A percentile compares a stretch with the other conserved stretches of the same genome.
phyloP scores from a whole-genome alignment of 768 basidiomycete genomes.

The Mycena leptocephala region DNA sequence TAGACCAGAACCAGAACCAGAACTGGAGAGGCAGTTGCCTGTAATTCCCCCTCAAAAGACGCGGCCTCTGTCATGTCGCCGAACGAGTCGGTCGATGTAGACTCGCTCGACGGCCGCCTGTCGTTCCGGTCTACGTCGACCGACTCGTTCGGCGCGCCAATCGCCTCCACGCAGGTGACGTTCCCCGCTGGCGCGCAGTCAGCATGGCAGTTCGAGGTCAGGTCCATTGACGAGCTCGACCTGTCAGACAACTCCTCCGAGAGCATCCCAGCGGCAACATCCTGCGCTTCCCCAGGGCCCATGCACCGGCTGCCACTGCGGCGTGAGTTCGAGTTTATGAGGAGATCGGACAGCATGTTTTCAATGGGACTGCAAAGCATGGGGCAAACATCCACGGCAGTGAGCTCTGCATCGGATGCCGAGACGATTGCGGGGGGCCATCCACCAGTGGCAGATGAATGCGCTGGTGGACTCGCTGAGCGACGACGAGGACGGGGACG shows the following conservation, averaged over 20 bases:
- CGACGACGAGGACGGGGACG: slow-evolving; percentile 88
- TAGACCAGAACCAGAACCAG: slow-evolving; percentile 14
- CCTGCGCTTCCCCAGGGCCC: slow-evolving; percentile 70
- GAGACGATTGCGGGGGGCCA: slow-evolving; percentile 60
- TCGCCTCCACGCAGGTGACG: slow-evolving; percentile 54
- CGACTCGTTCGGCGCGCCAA: slow-evolving; percentile 65
- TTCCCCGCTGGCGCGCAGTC: slow-evolving; percentile 58
- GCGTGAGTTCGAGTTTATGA: slow-evolving; percentile 87
- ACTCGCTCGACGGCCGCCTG: slow-evolving; percentile 39
- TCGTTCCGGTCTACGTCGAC: slow-evolving; percentile 64
- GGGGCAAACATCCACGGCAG: slow-evolving; percentile 58
- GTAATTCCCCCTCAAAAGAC: neutral
- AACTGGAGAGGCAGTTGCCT: no score
- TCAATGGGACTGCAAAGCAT: slow-evolving; percentile 85
- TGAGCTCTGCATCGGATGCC: slow-evolving; percentile 59
- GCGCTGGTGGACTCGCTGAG: slow-evolving; percentile 83
- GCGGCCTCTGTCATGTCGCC: slow-evolving; percentile 15
- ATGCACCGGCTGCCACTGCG: slow-evolving; percentile 79
- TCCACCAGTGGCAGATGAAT: slow-evolving; percentile 90
- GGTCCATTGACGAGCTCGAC: slow-evolving; percentile 86
- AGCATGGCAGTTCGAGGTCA: slow-evolving; percentile 79
- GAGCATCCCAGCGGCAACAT: slow-evolving; percentile 58
- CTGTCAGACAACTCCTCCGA: slow-evolving; percentile 85
- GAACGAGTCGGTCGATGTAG: slow-evolving; percentile 31
- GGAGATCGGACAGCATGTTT: slow-evolving; percentile 80